Evolutionary conservation across 139 green algal species (phyloP).

Genomic region (Desmodesmus armatus): DNA sequence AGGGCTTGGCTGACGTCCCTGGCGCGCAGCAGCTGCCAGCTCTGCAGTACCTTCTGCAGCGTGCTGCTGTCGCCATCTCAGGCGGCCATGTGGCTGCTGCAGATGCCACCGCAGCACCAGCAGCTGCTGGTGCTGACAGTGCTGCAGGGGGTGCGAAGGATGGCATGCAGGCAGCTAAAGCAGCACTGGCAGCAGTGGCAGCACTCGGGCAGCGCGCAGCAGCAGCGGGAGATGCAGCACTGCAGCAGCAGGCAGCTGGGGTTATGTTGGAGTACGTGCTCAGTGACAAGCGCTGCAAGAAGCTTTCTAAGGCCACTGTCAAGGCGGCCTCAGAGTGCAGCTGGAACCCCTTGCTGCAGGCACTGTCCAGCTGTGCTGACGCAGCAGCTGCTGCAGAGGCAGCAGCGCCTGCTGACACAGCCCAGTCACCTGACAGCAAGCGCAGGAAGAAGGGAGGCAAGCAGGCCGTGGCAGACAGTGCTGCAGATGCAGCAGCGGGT

Average conservation of each 20-base stretch:
- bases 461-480: neutral
- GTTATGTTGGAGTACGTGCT: slow-evolving; percentile 40
- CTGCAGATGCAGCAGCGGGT: slow-evolving; percentile 10
- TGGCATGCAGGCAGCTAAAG: slow-evolving; percentile 36
- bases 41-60: slow-evolving; percentile 51
- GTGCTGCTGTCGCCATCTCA: no score
- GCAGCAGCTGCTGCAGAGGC: neutral
- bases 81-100: neutral
- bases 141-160: slow-evolving; percentile 35
- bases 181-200: slow-evolving; percentile 38
- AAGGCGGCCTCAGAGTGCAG: neutral
- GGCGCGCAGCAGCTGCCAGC: slow-evolving; percentile 52
- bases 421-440: slow-evolving; percentile 7
- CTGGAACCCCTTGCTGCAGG: slow-evolving; percentile 34
- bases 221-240: neutral
- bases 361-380: neutral
- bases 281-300: slow-evolving; percentile 23
- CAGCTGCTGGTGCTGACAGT: neutral
- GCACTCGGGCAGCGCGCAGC: neutral
- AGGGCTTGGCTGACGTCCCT: slow-evolving; percentile 27
- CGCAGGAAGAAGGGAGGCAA: neutral
- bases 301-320: slow-evolving; percentile 32
- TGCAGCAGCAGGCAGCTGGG: slow-evolving; percentile 21
- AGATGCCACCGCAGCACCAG: neutral
- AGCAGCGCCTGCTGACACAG: neutral